Percentiles rank a stretch among this genome's conserved stretches.
These are phyloP conservation scores for Botrytis galanthina DNA, from an alignment of 2,329 filamentous ascomycete species.

Conservation along the genomic window DNA sequence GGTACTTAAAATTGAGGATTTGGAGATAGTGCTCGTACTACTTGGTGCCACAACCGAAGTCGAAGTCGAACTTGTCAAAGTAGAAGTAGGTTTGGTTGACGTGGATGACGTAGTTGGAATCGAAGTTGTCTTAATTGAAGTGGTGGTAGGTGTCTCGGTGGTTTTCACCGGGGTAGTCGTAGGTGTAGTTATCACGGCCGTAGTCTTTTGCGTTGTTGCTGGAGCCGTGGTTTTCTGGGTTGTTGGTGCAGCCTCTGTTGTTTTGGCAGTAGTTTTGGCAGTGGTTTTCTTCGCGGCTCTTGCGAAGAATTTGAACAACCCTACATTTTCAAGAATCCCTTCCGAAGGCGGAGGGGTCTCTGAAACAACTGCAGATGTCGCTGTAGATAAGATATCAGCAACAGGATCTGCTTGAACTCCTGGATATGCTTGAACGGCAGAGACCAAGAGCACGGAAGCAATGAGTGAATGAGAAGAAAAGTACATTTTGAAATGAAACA, in stretches of 20 bases:
- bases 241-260: not conserved
- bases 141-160: not conserved
- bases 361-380: not conserved
- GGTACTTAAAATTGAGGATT: not conserved
- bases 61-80: not conserved
- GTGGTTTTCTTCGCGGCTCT: constrained; percentile 11
- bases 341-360: not conserved
- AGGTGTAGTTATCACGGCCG: not conserved
- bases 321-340: not conserved
- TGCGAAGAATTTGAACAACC: constrained; percentile 13
- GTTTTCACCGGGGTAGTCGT: not conserved
- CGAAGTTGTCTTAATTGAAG: not conserved
- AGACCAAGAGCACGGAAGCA: constrained; percentile 4
- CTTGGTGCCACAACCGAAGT: not conserved
- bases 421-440: constrained; percentile 9
- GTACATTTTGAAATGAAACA: constrained; percentile 7
- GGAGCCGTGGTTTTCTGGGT: not conserved
- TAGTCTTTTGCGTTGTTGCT: constrained; percentile 3
- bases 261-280: not conserved
- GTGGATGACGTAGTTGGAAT: not conserved
- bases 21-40: not conserved
- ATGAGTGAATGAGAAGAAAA: constrained; percentile 9
- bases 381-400: not conserved
- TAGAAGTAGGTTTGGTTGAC: not conserved
- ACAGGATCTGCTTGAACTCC: not conserved